Conservation (phyloP, 139 green algal species). For the Eudorina sp. region DNA sequence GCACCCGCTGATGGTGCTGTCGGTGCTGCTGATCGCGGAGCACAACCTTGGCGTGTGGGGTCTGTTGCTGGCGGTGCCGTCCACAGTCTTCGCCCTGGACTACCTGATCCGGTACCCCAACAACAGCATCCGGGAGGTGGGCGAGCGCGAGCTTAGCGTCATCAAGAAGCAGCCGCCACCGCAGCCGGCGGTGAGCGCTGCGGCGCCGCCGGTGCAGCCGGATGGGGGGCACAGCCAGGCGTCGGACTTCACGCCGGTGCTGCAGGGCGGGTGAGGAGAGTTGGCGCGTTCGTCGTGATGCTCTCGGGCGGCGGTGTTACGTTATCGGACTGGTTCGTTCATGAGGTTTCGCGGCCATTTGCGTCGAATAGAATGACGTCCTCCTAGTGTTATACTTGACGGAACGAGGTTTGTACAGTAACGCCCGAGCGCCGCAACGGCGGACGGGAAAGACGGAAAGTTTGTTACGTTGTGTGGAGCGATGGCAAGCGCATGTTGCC, state of each 20-base stretch:
- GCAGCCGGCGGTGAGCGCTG: no score
- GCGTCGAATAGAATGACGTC: no score
- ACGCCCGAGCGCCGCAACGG: no score
- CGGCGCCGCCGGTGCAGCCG: not conserved
- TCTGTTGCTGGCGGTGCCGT: conserved; percentile 92
- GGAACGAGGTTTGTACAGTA: no score
- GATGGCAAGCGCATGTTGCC: no score
- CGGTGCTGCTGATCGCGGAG: conserved; percentile 80
- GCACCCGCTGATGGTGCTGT: conserved; percentile 91
- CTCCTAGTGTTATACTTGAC: no score
- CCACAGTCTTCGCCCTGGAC: conserved; percentile 93
- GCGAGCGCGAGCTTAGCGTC: conserved; percentile 24
- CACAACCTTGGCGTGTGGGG: conserved; percentile 95
- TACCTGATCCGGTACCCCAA: conserved; percentile 69
- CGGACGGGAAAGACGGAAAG: no score
- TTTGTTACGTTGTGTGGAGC: no score
- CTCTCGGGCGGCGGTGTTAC: no score
- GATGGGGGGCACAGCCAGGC: not conserved
- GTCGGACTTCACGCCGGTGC: not conserved
- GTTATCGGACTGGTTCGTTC: no score
- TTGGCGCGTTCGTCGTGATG: no score
- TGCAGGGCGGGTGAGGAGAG: conserved; percentile 10
- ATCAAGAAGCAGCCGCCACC: conserved; percentile 23
- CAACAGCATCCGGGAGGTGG: conserved; percentile 26
- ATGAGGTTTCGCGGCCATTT: no score